Percentiles rank a stretch among this genome's conserved stretches.
phyloP scores from a whole-genome alignment of 805 yeast genomes.

The Cyberlindnera galapagoensis region DNA sequence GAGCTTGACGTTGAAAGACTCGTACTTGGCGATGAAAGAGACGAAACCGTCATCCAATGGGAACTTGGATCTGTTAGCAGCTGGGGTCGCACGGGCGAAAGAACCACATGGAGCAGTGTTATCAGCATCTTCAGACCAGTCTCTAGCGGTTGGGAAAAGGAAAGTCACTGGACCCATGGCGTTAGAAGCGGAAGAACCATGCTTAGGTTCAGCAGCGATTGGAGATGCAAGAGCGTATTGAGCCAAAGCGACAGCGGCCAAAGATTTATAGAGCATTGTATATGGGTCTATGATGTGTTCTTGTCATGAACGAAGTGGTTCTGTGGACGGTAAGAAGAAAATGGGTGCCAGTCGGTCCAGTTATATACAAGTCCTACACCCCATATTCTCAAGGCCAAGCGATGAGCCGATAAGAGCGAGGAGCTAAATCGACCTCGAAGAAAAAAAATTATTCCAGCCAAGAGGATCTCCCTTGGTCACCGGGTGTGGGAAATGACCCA shows the following conservation, averaged over 20 bases:
- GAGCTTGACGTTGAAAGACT: conserved; percentile 33
- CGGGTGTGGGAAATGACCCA: no score
- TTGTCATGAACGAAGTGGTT: no score
- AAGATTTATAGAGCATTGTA: conserved; percentile 8
- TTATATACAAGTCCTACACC: no score
- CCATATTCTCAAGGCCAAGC: no score
- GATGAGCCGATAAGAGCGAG: no score
- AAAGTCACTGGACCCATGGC: conserved; percentile 26
- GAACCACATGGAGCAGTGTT: conserved; percentile 43
- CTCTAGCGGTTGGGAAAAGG: conserved; percentile 37
- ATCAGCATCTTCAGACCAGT: conserved; percentile 40
- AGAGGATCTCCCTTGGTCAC: no score
- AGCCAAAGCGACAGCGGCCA: conserved; percentile 15
- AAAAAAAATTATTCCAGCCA: no score
- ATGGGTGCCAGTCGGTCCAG: no score
- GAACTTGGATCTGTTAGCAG: conserved; percentile 35
- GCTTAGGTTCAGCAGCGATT: conserved; percentile 18
- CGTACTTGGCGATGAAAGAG: conserved; percentile 37
- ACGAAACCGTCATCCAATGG: conserved; percentile 42
- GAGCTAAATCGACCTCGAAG: no score
- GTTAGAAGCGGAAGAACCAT: conserved; percentile 22
- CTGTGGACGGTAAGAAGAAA: no score
- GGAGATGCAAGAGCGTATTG: conserved; percentile 18
- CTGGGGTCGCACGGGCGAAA: conserved; percentile 24
- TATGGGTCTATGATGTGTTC: no score